A percentile compares a stretch with the other conserved stretches of the same genome.
Conservation (phyloP, 345 rosid genomes). For the Acer negundo region DNA sequence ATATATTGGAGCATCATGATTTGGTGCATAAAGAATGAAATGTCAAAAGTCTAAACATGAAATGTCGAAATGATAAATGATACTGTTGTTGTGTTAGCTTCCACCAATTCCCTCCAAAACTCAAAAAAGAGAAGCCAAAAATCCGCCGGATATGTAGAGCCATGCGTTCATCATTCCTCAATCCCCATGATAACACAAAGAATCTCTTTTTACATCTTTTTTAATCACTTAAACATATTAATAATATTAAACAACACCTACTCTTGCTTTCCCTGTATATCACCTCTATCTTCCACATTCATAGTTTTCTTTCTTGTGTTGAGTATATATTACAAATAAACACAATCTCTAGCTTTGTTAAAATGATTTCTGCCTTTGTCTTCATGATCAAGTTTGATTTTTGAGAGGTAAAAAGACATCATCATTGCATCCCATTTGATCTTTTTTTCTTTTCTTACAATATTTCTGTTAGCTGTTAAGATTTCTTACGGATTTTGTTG, state of each 20-base stretch:
- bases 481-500: constrained; percentile 9
- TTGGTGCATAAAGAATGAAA: constrained; percentile 7
- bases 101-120: constrained; percentile 8
- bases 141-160: constrained; percentile 26
- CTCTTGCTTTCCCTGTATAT: neutral
- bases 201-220: neutral
- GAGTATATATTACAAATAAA: neutral
- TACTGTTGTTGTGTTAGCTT: neutral
- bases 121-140: constrained; percentile 15
- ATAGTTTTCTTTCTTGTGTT: neutral
- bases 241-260: neutral
- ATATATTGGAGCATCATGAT: neutral
- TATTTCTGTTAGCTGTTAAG: constrained; percentile 12
- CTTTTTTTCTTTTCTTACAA: constrained; percentile 13
- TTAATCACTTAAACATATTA: neutral
- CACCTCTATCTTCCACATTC: neutral
- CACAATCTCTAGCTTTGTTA: neutral
- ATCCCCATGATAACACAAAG: neutral
- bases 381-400: constrained; percentile 19
- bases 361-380: neutral
- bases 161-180: neutral
- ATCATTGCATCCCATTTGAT: constrained; percentile 14
- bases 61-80: neutral
- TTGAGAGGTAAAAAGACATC: constrained; percentile 18
- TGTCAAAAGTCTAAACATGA: neutral